Evolutionary conservation across 768 basidiomycete genomes (phyloP).

Genomic region (Harrya chromipes): DNA sequence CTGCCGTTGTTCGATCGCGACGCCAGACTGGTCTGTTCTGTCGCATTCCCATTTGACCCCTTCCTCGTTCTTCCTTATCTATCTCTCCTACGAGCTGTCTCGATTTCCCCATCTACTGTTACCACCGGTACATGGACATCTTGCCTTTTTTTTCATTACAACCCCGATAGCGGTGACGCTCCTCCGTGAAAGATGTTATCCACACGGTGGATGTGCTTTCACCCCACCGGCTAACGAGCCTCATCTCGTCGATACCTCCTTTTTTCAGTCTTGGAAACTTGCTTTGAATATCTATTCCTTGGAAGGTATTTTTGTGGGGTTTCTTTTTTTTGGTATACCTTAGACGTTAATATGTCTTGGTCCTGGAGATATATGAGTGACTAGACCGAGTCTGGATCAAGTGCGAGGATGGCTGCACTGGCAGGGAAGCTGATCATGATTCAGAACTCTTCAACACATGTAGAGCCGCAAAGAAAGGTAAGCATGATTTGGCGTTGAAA

Average conservation of each 20-base stretch:
- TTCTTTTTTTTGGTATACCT: no score
- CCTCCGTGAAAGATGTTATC: constrained; percentile 17
- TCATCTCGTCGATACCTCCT: constrained; percentile 35
- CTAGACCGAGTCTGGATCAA: no score
- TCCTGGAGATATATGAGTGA: no score
- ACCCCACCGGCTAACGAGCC: constrained; percentile 34
- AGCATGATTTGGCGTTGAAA: no score
- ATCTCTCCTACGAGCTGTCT: not conserved
- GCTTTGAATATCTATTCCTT: no score
- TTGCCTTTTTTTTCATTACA: not conserved
- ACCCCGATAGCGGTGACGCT: constrained; percentile 2
- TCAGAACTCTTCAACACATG: no score
- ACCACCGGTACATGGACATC: not conserved
- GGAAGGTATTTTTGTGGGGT: no score
- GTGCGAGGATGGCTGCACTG: no score
- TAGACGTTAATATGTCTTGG: no score
- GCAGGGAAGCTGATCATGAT: no score
- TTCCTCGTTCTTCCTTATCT: not conserved
- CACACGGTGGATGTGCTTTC: constrained; percentile 22
- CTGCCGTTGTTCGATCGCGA: constrained; percentile 22
- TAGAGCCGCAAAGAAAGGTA: no score
- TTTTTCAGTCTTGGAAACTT: not conserved
- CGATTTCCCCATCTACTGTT: constrained; percentile 4
- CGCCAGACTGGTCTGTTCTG: constrained; percentile 26
- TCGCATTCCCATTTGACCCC: constrained; percentile 9